Evolutionary conservation across 805 yeast species (phyloP).

Genomic region (Myxozyma melibiosi): DNA sequence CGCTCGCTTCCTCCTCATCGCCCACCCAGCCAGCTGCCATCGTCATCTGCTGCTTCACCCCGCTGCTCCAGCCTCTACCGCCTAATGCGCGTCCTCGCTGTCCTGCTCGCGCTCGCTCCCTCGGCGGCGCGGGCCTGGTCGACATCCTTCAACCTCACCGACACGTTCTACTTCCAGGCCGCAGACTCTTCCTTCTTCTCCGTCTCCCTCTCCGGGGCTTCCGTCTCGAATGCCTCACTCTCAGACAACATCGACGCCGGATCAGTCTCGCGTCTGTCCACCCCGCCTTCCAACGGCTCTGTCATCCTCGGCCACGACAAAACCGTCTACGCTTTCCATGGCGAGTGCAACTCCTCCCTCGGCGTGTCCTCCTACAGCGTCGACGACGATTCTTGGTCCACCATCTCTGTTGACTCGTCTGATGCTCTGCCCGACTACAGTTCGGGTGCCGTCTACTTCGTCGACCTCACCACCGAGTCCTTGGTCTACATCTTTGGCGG

Average conservation of each 20-base stretch:
- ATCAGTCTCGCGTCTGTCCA: conserved; percentile 31
- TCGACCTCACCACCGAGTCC: conserved; percentile 7
- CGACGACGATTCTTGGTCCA: conserved; percentile 12
- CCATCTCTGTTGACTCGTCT: not conserved
- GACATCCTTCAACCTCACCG: conserved; percentile 22
- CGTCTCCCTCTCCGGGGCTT: not conserved
- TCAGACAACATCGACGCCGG: conserved; percentile 8
- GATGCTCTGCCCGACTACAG: conserved; percentile 12
- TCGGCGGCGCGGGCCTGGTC: conserved; percentile 14
- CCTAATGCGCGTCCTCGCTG: not conserved
- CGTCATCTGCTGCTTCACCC: not conserved
- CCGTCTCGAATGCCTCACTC: conserved; percentile 13
- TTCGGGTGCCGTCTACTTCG: conserved; percentile 15
- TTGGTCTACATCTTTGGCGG: conserved; percentile 30
- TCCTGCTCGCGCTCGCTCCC: not conserved
- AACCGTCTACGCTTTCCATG: conserved; percentile 35
- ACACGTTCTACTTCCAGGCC: conserved; percentile 21
- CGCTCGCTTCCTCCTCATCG: not conserved
- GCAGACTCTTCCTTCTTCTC: conserved; percentile 18
- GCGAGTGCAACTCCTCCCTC: conserved; percentile 24
- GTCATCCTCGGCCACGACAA: conserved; percentile 37
- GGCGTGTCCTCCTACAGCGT: conserved; percentile 11
- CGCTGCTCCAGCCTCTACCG: not conserved
- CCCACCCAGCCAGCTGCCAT: not conserved
- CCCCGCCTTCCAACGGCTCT: conserved; percentile 39